Conservation (phyloP, 225 moss, liverwort and hornwort species). For the Ulota crispa region DNA sequence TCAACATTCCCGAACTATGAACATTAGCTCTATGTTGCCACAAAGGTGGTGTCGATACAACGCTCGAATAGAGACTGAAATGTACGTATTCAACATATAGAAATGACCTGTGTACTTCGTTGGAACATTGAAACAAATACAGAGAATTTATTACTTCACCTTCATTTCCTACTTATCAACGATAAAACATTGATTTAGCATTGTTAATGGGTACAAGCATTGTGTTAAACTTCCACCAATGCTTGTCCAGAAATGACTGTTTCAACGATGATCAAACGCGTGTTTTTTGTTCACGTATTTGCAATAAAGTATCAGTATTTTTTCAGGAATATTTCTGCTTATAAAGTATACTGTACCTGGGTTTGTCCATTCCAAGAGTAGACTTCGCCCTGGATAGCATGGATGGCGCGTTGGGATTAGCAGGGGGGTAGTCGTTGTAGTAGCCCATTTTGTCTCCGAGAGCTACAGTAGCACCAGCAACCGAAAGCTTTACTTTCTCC, state of each 20-base stretch:
- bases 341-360: neutral
- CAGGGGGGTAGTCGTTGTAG: slow-evolving; percentile 25
- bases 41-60: too few relatives aligned
- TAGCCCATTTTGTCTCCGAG: slow-evolving; percentile 51
- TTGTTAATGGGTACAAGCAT: too few relatives aligned
- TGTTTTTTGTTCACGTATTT: neutral
- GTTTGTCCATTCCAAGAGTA: slow-evolving; percentile 32
- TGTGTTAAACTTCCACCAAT: neutral
- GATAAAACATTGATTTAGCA: neutral
- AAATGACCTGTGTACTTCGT: too few relatives aligned
- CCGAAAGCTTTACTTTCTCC: slow-evolving; percentile 35
- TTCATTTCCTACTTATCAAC: neutral
- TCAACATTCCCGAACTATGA: too few relatives aligned
- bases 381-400: slow-evolving; percentile 24
- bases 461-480: slow-evolving; percentile 27
- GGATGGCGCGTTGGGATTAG: slow-evolving; percentile 35
- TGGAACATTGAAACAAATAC: neutral
- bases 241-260: neutral
- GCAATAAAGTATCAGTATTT: neutral
- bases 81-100: neutral
- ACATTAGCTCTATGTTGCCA: neutral
- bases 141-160: too few relatives aligned
- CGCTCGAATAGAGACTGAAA: neutral
- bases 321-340: too few relatives aligned
- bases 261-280: neutral